Conservation (phyloP, 345 rosid species). For the Populus tremula region DNA sequence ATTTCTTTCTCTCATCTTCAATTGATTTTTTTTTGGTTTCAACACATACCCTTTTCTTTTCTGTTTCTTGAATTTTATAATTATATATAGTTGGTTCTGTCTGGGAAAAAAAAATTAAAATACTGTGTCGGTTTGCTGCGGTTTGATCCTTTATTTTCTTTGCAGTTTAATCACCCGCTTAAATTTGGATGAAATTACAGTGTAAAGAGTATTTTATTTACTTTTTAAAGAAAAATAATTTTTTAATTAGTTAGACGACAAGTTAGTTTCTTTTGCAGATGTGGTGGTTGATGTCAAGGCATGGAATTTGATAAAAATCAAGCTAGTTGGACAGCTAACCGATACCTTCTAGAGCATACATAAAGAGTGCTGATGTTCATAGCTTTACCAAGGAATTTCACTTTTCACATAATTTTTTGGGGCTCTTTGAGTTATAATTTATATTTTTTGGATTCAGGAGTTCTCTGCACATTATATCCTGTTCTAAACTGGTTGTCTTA, state of each 20-base stretch:
- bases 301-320: neutral
- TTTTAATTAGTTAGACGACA: neutral
- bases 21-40: neutral
- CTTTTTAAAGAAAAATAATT: neutral
- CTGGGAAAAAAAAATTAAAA: neutral
- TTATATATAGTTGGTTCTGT: neutral
- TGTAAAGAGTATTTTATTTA: neutral
- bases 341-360: neutral
- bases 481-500: neutral
- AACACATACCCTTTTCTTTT: neutral
- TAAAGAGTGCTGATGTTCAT: neutral
- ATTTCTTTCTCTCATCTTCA: neutral
- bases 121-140: too few relatives aligned
- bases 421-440: neutral
- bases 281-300: constrained; percentile 6
- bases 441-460: neutral
- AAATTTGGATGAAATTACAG: neutral
- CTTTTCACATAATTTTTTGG: neutral
- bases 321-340: neutral
- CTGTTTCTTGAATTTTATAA: neutral
- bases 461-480: neutral
- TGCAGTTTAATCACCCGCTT: neutral
- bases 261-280: constrained; percentile 1
- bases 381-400: neutral
- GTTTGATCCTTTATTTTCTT: neutral